Base-by-base conservation (phyloP, 495 filamentous ascomycete genomes). In the Lophiotrema nucula region DNA sequence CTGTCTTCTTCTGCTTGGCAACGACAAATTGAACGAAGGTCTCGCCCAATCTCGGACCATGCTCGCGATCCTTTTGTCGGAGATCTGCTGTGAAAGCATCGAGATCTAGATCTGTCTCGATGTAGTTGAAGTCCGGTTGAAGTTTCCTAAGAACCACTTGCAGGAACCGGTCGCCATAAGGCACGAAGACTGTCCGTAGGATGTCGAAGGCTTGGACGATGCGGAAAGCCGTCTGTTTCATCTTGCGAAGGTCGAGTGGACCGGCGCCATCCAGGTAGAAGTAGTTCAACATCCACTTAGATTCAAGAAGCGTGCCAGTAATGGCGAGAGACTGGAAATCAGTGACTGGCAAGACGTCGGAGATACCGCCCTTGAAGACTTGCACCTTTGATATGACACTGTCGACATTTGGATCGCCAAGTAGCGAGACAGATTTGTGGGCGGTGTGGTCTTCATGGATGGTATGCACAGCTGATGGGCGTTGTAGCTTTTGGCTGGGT, bases 221-320 rank as follows among this genome's bases (percentile, higher is more conserved):
- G 5, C 58, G 56, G 49, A 57, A 58, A 4, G 55, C 35, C 21
- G 54, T 47, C 25, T 58, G 60, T 27, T 64, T 64, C 25, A 67
- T 16, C 50, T 60, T 60, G 16, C 49, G 39, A 2, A 64, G 25
- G 49, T 67, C 64, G 3, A 67, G 56, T 21, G 48, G 56, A 2
- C 56, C 65, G 12, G 12, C 27, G 22, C 58, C 64, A 22, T 66
- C 64, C 10, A 63, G 53, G 50, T 53, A 58, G 50, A 66, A 66
- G 45, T 62, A 66, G 44, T 62, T 66, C 2, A 66, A 43, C 58
- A 63, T 62, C 53, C 53, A 66, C n/a, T 43, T 54, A 2, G 64
- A 63, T 33, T 66, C 64, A 0, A 66, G 59, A 3, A 66, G 43
- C 1, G 64, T 56, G 15, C 58, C 64, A n/a, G 53, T 63, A 33